Evolutionary conservation across 1,284 basidiomycete genomes (phyloP).

Genomic region (Ceratobasidium sp.): DNA sequence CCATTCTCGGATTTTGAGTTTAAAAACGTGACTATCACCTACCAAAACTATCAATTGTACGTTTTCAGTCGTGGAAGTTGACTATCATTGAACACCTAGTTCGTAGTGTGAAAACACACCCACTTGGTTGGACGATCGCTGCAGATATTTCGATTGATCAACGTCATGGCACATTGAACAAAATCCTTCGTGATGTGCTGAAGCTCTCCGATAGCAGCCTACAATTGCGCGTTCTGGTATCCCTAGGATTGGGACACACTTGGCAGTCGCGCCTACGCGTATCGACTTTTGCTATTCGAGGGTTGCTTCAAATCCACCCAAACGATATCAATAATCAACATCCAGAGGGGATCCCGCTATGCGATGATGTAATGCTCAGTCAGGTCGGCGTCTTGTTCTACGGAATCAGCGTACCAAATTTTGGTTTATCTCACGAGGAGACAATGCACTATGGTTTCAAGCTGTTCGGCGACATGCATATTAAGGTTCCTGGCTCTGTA

Average conservation of each 20-base stretch:
- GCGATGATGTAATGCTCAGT: not conserved
- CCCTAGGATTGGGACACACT: not conserved
- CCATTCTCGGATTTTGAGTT: not conserved
- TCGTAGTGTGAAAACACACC: not conserved
- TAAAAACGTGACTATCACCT: not conserved
- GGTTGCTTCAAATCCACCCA: not conserved
- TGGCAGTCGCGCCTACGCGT: not conserved
- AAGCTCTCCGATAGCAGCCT: not conserved
- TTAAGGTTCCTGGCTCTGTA: not conserved
- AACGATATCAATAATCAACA: not conserved
- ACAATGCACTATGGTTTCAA: not conserved
- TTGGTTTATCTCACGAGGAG: not conserved
- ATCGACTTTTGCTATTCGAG: not conserved
- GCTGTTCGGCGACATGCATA: not conserved
- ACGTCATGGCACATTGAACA: not conserved
- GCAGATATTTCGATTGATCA: not conserved
- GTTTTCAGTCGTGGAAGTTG: not conserved
- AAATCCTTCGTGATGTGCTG: not conserved
- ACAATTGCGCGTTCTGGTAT: not conserved
- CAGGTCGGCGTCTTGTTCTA: not conserved
- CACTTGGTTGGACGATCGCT: not conserved
- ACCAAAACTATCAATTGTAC: not conserved
- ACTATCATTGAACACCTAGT: not conserved
- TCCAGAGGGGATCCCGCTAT: not conserved
- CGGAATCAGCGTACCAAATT: not conserved